These are phyloP conservation scores for Sinapis alba DNA, from an alignment of 441 rosid species.

Conservation along the genomic window DNA sequence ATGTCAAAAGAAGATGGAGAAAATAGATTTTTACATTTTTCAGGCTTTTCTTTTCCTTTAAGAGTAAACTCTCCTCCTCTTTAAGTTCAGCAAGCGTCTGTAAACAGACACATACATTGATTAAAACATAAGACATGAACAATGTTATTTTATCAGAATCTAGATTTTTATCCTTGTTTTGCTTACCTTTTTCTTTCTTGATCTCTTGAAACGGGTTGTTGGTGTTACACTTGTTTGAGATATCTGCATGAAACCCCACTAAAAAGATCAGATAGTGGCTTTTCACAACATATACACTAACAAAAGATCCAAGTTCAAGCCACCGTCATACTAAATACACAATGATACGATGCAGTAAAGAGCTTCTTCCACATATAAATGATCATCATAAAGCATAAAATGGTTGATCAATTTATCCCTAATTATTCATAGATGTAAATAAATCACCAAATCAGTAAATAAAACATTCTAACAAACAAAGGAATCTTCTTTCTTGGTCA, in stretches of 20 bases:
- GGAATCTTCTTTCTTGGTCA: slow-evolving; percentile 27
- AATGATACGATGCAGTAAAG: not conserved
- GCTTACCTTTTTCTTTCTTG: slow-evolving; percentile 77
- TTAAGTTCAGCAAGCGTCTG: slow-evolving; percentile 84
- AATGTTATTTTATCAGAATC: not conserved
- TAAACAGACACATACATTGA: slow-evolving; percentile 12
- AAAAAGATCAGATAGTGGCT: not conserved
- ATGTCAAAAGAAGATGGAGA: not conserved
- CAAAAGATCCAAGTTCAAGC: not conserved
- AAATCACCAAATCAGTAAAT: not conserved
- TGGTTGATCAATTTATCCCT: not conserved
- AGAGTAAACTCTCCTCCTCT: slow-evolving; percentile 64
- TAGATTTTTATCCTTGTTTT: not conserved
- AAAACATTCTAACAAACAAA: not conserved
- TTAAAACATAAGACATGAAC: not conserved
- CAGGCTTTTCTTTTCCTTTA: slow-evolving; percentile 61
- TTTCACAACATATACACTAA: not conserved
- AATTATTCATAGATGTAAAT: not conserved
- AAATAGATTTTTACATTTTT: slow-evolving; percentile 47
- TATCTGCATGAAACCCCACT: slow-evolving; percentile 43
- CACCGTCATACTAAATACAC: not conserved
- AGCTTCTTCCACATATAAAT: no score
- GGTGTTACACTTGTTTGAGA: slow-evolving; percentile 37
- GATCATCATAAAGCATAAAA: not conserved
- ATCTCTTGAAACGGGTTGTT: slow-evolving; percentile 51